Conservation (phyloP, 139 green algal species). For the Coelastrella sp. region DNA sequence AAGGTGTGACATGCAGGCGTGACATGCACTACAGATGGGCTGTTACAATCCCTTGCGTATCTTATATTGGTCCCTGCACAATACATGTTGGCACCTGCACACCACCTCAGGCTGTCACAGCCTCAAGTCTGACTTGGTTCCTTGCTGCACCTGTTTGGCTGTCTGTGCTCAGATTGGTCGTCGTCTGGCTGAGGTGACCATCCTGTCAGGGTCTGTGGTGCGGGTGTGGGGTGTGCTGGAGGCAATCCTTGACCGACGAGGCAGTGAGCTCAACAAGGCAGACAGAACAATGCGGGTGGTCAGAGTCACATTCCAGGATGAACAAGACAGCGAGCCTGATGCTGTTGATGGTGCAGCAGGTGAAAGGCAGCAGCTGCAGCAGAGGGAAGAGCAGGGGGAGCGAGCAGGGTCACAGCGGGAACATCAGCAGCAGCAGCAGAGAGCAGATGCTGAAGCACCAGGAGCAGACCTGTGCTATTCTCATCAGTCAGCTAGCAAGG, state of each 20-base stretch:
- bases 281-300: constrained; percentile 83
- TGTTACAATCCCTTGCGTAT: too few relatives aligned
- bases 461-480: background rate
- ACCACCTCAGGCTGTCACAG: too few relatives aligned
- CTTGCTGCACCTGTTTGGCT: background rate
- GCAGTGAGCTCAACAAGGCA: constrained; percentile 67
- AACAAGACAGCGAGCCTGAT: background rate
- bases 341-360: background rate
- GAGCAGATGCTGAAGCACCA: background rate
- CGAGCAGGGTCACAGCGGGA: background rate
- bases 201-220: constrained; percentile 80
- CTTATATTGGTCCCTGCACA: too few relatives aligned
- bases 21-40: too few relatives aligned
- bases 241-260: constrained; percentile 68
- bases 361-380: constrained; percentile 2
- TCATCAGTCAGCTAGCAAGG: background rate
- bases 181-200: constrained; percentile 69
- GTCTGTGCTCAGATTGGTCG: constrained; percentile 60
- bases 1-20: too few relatives aligned
- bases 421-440: constrained; percentile 3
- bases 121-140: too few relatives aligned
- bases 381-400: background rate
- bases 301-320: constrained; percentile 46
- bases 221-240: constrained; percentile 87
- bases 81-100: too few relatives aligned